These are phyloP conservation scores for Marasmius tenuissimus DNA, from an alignment of 1,284 basidiomycete genomes.

Conservation along the genomic window DNA sequence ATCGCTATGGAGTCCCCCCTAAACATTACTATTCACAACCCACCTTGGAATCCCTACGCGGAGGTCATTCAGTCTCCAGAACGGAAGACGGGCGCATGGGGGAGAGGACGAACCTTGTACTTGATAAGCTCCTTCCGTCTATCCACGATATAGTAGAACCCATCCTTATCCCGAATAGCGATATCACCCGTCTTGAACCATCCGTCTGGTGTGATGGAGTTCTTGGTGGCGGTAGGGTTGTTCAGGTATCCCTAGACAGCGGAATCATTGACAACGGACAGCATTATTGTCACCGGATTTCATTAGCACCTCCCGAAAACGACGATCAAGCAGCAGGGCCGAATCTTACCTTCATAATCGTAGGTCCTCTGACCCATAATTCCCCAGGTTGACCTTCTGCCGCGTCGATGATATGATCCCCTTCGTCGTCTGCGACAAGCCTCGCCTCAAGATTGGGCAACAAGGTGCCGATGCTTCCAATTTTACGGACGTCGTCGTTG, in stretches of 20 bases:
- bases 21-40: slow-evolving; percentile 4
- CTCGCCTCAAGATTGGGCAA: slow-evolving; percentile 80
- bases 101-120: slow-evolving; percentile 56
- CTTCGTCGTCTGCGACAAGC: slow-evolving; percentile 61
- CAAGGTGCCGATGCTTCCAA: slow-evolving; percentile 71
- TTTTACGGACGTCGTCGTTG: slow-evolving; percentile 38
- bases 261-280: neutral
- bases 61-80: neutral
- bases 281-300: too few relatives aligned
- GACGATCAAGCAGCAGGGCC: neutral
- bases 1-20: neutral
- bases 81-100: neutral
- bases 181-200: slow-evolving; percentile 91
- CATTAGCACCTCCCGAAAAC: too few relatives aligned
- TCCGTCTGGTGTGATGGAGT: slow-evolving; percentile 66
- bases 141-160: slow-evolving; percentile 67
- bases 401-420: slow-evolving; percentile 16
- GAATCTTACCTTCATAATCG: slow-evolving; percentile 27
- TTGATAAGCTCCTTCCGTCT: slow-evolving; percentile 83
- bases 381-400: slow-evolving; percentile 24
- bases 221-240: slow-evolving; percentile 64
- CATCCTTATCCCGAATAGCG: slow-evolving; percentile 59
- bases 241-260: slow-evolving; percentile 61
- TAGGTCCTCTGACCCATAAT: slow-evolving; percentile 30
- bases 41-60: slow-evolving; percentile 62